Evolutionary conservation across 148 eudicot species (phyloP), one percentile per base, ranked within the genome.

Genomic region (Polygonum maritimum): DNA sequence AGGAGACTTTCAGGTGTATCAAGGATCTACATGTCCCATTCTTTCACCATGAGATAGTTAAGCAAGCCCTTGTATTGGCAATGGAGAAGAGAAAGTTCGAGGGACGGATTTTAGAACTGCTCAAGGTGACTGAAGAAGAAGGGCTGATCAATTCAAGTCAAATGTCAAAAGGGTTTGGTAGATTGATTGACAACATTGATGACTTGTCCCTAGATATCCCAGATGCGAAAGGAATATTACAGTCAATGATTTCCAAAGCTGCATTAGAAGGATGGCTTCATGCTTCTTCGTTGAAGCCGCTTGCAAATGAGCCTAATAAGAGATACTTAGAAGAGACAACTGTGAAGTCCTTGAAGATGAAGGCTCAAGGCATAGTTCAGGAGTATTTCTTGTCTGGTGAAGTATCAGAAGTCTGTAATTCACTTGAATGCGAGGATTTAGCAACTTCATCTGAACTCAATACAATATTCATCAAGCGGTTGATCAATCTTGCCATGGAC

Each of bases 61-160:
- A 88, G 49, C 82, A 84, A 14, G 85, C 85, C 0, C 73, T 88
- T 57, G 67, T 85, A 47, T 80, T 88, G 83, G 87, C 89, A 0
- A 88, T 88, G 92, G 92, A 88, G 77, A 86, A 54, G 14, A 73
- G 77, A 41, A 69, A 83, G 71, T 74, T 74, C 48, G 85, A 88
- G 76, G 77, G 63, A 16, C 77, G 45, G 52, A 77, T 88, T 51
- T 26, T 86, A 19, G 81, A 80, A 26, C 69, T 88, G 49, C 65
- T 88, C 26, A 88, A 80, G 69, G 73, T 75, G 74, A 86, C 83
- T 16, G 86, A 87, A 4, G 87, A 82, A 44, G 89, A 86, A 75
- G 89, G 89, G 4, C 38, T 86, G 21, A 86, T 88, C 54, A 88
- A 85, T 67, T 86, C 89, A 16, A 88, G 92, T 80, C 92, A 88